These are phyloP conservation scores for Brassica napus DNA, from an alignment of 345 rosid species.

Conservation along the genomic window DNA sequence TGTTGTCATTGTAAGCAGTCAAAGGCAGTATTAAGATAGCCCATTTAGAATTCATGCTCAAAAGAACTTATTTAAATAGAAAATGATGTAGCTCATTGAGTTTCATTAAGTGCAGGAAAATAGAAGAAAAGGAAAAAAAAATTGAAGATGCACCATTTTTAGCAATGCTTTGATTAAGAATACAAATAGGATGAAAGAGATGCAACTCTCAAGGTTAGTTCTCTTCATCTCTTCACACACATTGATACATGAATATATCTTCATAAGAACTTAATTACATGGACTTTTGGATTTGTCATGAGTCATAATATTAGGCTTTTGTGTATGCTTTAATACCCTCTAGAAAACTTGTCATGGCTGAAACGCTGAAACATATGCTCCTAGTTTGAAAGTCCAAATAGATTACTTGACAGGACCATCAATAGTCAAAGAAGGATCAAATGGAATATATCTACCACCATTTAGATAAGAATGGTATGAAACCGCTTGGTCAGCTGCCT, in stretches of 20 bases:
- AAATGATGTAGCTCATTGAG: background rate
- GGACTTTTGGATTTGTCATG: background rate
- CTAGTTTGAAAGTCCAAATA: background rate
- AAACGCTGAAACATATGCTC: background rate
- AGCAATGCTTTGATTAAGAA: background rate
- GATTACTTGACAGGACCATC: background rate
- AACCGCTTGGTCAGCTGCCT: background rate
- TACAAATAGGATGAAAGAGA: background rate
- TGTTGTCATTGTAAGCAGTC: slow-evolving; percentile 14
- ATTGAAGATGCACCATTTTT: background rate
- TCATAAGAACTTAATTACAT: background rate
- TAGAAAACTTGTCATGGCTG: background rate
- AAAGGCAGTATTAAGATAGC: background rate
- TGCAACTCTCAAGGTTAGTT: background rate
- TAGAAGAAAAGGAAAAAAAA: background rate
- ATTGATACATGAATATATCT: background rate
- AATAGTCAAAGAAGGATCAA: background rate
- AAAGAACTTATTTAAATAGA: background rate
- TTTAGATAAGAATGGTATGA: background rate
- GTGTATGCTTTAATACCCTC: background rate
- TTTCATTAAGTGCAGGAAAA: background rate
- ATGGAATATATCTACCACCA: background rate
- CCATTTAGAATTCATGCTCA: background rate
- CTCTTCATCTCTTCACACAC: background rate
- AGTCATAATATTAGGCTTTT: background rate